A percentile compares a stretch with the other conserved stretches of the same genome.
Conservation (phyloP, 495 filamentous ascomycete species). For the Aspergillus indologenus region DNA sequence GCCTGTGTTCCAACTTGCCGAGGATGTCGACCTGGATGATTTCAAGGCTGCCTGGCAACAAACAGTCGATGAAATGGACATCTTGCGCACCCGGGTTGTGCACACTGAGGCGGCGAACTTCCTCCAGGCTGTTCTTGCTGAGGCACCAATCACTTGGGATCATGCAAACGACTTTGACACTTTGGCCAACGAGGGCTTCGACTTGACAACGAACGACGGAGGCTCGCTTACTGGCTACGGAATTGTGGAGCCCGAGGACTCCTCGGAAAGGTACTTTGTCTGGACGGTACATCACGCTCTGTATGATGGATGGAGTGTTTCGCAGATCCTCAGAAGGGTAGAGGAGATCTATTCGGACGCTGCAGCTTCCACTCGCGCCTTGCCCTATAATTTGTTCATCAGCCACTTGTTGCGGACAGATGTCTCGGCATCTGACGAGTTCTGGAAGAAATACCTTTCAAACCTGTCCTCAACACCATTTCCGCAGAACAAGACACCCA, state of each 20-base stretch:
- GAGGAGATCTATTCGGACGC: slow-evolving; percentile 42
- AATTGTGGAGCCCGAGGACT: slow-evolving; percentile 35
- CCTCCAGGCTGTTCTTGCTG: slow-evolving; percentile 54
- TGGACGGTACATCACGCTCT: slow-evolving; percentile 67
- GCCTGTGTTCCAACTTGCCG: slow-evolving; percentile 42
- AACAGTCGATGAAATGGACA: slow-evolving; percentile 45
- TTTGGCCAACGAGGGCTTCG: slow-evolving; percentile 41
- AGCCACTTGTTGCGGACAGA: slow-evolving; percentile 37
- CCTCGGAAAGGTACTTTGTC: slow-evolving; percentile 46
- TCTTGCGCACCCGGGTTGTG: slow-evolving; percentile 56
- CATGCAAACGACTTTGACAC: slow-evolving; percentile 41
- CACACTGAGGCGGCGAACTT: slow-evolving; percentile 46
- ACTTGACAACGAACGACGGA: slow-evolving; percentile 51
- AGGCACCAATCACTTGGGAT: slow-evolving; percentile 46
- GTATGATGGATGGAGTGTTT: slow-evolving; percentile 69
- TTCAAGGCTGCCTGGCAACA: slow-evolving; percentile 56
- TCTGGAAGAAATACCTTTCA: slow-evolving; percentile 43
- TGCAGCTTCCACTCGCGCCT: slow-evolving; percentile 10
- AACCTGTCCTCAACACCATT: slow-evolving; percentile 20
- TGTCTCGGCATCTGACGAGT: slow-evolving; percentile 35
- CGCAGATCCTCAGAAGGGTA: slow-evolving; percentile 54
- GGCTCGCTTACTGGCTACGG: slow-evolving; percentile 54
- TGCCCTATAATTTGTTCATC: slow-evolving; percentile 43
- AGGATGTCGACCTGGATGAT: slow-evolving; percentile 37
- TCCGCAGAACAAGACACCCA: slow-evolving; percentile 29